phyloP scores from a whole-genome alignment of 1,284 basidiomycete species.

The Fistulina hepatica region DNA sequence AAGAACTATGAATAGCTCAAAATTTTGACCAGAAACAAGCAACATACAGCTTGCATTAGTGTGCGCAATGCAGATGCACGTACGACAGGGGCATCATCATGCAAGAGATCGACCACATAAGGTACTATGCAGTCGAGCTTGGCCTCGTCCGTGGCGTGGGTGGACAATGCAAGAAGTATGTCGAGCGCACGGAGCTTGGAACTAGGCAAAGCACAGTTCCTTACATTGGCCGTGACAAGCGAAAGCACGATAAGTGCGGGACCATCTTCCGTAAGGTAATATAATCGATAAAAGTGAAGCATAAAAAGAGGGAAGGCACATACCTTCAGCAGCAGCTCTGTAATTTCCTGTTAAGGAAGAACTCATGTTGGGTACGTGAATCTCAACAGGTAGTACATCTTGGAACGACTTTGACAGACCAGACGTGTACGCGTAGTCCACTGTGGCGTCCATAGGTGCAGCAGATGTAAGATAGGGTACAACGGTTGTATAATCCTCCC shows the following conservation, averaged over 20 bases:
- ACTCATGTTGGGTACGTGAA: slow-evolving; percentile 64
- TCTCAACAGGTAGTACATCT: slow-evolving; percentile 69
- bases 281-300: background rate
- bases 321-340: slow-evolving; percentile 53
- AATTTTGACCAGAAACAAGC: slow-evolving; percentile 2
- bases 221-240: slow-evolving; percentile 81
- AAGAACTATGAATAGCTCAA: slow-evolving; percentile 5
- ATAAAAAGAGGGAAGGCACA: background rate
- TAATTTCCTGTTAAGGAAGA: slow-evolving; percentile 32
- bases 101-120: slow-evolving; percentile 80
- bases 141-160: slow-evolving; percentile 86
- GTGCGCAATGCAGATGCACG: slow-evolving; percentile 72
- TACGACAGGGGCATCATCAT: slow-evolving; percentile 77
- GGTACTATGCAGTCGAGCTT: slow-evolving; percentile 92
- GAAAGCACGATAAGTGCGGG: slow-evolving; percentile 75
- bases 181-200: slow-evolving; percentile 83
- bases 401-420: slow-evolving; percentile 18
- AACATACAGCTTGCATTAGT: slow-evolving; percentile 75
- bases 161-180: slow-evolving; percentile 74
- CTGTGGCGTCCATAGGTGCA: background rate
- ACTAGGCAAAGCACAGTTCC: slow-evolving; percentile 81
- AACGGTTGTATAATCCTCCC: slow-evolving; percentile 73
- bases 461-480: slow-evolving; percentile 39
- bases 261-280: slow-evolving; percentile 42
- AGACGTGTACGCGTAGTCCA: background rate